Base-by-base conservation (phyloP, 1,139 yeast species). In the Hansenula sp. region DNA sequence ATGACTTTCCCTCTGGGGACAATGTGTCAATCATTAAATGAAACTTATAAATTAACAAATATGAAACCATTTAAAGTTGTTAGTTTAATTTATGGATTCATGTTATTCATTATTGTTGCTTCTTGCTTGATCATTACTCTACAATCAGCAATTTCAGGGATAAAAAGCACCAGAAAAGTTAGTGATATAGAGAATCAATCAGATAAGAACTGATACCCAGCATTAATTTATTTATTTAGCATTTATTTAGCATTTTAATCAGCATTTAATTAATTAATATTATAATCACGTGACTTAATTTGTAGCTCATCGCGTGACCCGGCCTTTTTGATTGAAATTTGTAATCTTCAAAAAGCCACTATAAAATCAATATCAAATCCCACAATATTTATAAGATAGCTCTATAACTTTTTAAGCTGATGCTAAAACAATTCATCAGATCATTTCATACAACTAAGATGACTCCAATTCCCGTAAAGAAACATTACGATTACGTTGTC, bases 1-100 rank as follows among this genome's bases (percentile, higher is more conserved):
- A 77, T 85, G 70, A 84, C 96, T 46, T 89, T 89, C 79, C 96
- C 96, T 2, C 57, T 87, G 51, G 96, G 96, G 3, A 87, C 96
- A 0, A 81, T 85, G 82, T 68, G 82, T 0, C 61, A 84, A 18
- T 77, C 87, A 3, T 73, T 78, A 49, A 60, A 68, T 18, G 74
- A 76, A 50, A 57, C 87, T 22, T 76, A 69, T 30, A 52, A 47
- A 3, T 60, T 72, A 7, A 69, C 65, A 38, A 69, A 73, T 7
- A 64, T 79, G 49, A 56, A 57, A 31, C 76, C 79, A 4, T 83
- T 83, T 62, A 69, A 74, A 47, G 79, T 79, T 6, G 52, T 86
- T 39, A 77, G 84, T 3, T 69, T 81, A 6, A 71, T 84, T 4
- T 84, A 83, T 55, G 81, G 81, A 0, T 70, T 68, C 20, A 49